Base-by-base conservation (phyloP, 345 rosid genomes). In the Syzygium oleosum region DNA sequence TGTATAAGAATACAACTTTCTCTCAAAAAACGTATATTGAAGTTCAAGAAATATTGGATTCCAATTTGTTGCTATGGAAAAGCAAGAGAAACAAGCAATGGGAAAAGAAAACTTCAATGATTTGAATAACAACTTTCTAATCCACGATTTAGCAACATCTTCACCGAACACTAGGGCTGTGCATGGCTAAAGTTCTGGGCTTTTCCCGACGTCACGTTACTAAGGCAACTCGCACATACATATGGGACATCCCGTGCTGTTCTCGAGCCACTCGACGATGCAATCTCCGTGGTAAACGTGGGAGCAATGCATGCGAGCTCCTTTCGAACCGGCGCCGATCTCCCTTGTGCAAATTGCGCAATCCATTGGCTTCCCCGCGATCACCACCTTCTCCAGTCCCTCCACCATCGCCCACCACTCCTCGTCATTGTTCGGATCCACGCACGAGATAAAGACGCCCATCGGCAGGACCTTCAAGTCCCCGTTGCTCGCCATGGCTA, bases 331-430 rank as follows among this genome's bases (percentile, higher is more conserved):
- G 7, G 68, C 52, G 34, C 13, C 4, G 2, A 92, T 78, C 29
- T 90, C 89, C 52, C 87, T 90, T 90, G 88, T 79, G 87, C 94
- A 92, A 5, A 91, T 89, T 17, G 63, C 88, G 38, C 93, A 92
- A 34, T 79, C 25, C 15, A 15, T 29, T 8, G 61, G 22, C 53
- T 38, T 63, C 31, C 77, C 56, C 87, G 86, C 61, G 58, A 41
- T 41, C 7, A 22, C 79, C 54, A 56, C 86, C 27, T 59, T 84
- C 85, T 31, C 58, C 85, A 51, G 17, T 38, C 85, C 85, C 59
- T 49, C 58, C 43, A 84, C 43, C 56, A 12, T 73, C 80, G 0
- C 2, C 80, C 80, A 73, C 80, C 80, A 34, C 80, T 73, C 80
- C 80, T 73, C 49, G 3, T 73, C 80, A 2, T 73, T 73, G 80